Evolutionary conservation across 2,329 filamentous ascomycete species (phyloP), one percentile per base, ranked within the genome.

Genomic region (Geosmithia flava): DNA sequence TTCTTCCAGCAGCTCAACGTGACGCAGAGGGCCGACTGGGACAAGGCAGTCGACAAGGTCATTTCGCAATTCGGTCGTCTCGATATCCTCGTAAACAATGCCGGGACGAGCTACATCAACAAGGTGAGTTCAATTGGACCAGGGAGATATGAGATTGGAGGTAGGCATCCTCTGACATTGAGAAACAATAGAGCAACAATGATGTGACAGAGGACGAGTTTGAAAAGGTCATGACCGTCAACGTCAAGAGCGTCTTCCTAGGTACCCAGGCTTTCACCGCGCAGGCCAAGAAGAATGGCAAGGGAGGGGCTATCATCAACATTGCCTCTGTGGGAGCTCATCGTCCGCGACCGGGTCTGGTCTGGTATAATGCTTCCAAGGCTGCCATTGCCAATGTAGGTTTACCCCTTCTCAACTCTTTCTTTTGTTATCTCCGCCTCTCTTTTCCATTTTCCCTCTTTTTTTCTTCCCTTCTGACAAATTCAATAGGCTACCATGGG

Each of bases 161-260:
- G 33, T 16, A 13, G 6, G 11, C 13, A 37, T 37, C 33, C 13
- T 5, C 33, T 37, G 11, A 37, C 11, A 27, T 27, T 37, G 33
- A 3, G 23, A 4, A 8, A 27, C 23, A 37, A 6, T 20, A 44
- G 30, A 27, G 42, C 20, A 49, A 29, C 78, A 76, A 17, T 71
- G 81, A 41, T 79, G 83, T 62, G 75, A 72, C 53, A 7, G 85
- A 90, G 68, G 78, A 78, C 55, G 86, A 91, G 68, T 91, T 86
- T 85, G 85, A 91, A 57, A 65, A 87, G 56, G 90, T 86, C 2
- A 84, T 88, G 54, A 77, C 76, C 56, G 88, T 91, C 69, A 91
- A 91, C 61, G 86, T 91, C 59, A 90, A 90, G 74, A 86, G 86
- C 29, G 85, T 91, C 11, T 91, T 85, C 85, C 90, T 76, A 60